phyloP scores from a whole-genome alignment of 305 asterid species.

The Petunia hybrid region DNA sequence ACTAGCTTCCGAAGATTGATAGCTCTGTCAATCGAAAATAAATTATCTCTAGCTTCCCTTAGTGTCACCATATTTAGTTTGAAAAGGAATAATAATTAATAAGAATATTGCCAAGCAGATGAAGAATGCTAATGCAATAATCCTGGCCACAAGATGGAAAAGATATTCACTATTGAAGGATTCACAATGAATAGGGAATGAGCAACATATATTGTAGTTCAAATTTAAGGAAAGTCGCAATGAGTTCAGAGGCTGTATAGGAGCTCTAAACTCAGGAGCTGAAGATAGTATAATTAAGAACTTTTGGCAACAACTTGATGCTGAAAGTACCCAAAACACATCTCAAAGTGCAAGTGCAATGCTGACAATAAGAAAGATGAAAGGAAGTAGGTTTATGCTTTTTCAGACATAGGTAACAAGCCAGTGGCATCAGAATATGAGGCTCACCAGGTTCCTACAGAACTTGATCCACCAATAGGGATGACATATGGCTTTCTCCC shows the following conservation, averaged over 20 bases:
- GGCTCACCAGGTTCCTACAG: slow-evolving; percentile 93
- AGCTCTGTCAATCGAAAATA: no score
- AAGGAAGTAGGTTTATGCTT: slow-evolving; percentile 15
- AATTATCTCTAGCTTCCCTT: background rate
- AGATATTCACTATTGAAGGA: background rate
- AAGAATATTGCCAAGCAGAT: background rate
- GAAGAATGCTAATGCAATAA: slow-evolving; percentile 13
- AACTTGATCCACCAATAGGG: slow-evolving; percentile 98
- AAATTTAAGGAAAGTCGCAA: background rate
- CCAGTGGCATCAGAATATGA: slow-evolving; percentile 28
- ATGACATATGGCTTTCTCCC: slow-evolving; percentile 94
- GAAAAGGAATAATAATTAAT: background rate
- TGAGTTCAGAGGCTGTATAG: slow-evolving; percentile 15
- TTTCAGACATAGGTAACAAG: slow-evolving; percentile 29
- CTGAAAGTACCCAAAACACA: slow-evolving; percentile 22
- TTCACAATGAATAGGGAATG: slow-evolving; percentile 14
- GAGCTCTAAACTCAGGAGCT: slow-evolving; percentile 25
- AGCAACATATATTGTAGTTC: background rate
- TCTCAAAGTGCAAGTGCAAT: background rate
- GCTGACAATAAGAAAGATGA: background rate
- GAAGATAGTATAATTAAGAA: background rate
- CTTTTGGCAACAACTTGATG: slow-evolving; percentile 23
- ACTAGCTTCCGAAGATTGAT: no score
- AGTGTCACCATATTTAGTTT: slow-evolving; percentile 9
- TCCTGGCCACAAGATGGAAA: slow-evolving; percentile 6